Evolutionary conservation across 495 filamentous ascomycete genomes (phyloP).

Genomic region (Aspergillus diversus): DNA sequence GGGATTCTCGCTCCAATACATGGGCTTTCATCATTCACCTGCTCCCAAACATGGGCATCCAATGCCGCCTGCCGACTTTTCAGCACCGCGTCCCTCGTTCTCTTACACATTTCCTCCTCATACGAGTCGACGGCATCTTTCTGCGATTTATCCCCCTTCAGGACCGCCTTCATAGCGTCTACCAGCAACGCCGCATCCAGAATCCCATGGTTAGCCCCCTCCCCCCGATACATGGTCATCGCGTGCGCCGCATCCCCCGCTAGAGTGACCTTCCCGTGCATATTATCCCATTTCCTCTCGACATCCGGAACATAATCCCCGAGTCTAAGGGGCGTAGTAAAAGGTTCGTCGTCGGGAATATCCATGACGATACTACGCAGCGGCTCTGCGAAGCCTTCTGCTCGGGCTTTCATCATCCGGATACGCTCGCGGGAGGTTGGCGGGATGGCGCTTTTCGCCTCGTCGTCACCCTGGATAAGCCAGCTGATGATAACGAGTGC

Average conservation of each 20-base stretch:
- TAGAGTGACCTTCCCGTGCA: conserved; percentile 2
- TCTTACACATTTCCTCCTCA: conserved; percentile 13
- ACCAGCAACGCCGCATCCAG: conserved; percentile 7
- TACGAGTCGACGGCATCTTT: neutral
- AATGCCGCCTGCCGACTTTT: conserved; percentile 9
- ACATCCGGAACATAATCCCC: neutral
- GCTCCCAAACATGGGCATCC: conserved; percentile 10
- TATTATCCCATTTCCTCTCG: conserved; percentile 4
- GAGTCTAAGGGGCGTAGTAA: neutral
- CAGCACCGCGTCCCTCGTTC: conserved; percentile 6
- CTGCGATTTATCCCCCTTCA: neutral
- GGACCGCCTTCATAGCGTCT: no score
- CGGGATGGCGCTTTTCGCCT: no score
- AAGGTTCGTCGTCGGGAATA: neutral
- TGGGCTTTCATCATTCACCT: conserved; percentile 10
- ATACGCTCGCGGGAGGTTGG: no score
- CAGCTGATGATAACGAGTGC: neutral
- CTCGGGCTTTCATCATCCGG: no score
- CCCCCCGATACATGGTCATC: conserved; percentile 8
- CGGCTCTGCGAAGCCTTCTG: no score
- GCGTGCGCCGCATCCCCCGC: conserved; percentile 14
- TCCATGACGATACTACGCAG: no score
- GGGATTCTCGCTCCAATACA: conserved; percentile 14
- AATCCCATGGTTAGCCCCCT: conserved; percentile 11
- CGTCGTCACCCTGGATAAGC: neutral